phyloP scores from a whole-genome alignment of 441 rosid species.

The Adansonia madagascariensis region DNA sequence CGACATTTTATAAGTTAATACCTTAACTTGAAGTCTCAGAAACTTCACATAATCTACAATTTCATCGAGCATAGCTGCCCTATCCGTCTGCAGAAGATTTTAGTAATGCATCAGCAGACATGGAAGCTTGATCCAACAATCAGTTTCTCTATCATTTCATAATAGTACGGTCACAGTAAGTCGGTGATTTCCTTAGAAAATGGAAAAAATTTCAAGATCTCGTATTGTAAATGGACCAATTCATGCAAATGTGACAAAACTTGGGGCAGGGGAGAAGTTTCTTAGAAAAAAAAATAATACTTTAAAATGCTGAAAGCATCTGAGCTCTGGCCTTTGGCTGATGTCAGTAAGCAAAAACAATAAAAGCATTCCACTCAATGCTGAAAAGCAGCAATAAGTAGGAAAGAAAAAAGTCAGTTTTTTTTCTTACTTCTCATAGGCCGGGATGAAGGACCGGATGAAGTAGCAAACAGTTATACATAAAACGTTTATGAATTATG shows the following conservation, averaged over 20 bases:
- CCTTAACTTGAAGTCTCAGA: constrained; percentile 65
- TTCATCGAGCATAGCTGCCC: constrained; percentile 63
- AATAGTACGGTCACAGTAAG: background rate
- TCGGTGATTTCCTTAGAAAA: background rate
- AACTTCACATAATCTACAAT: constrained; percentile 65
- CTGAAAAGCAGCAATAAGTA: background rate
- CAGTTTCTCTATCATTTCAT: background rate
- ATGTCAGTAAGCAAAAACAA: background rate
- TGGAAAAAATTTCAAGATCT: background rate
- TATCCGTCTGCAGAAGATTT: constrained; percentile 46
- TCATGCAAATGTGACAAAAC: background rate
- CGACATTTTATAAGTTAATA: constrained; percentile 25
- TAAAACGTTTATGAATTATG: background rate
- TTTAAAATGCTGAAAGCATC: background rate
- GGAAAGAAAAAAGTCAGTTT: background rate
- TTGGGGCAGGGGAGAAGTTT: background rate
- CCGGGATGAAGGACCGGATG: background rate
- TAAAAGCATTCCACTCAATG: background rate
- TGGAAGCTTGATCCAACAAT: background rate
- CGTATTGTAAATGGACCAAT: background rate
- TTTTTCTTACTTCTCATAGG: background rate
- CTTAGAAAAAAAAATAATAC: background rate
- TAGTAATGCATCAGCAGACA: constrained; percentile 4
- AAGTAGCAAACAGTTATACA: background rate
- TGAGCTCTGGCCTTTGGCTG: background rate